Base-by-base conservation (phyloP, 2,329 filamentous ascomycete genomes). In the Aspergillus hiratsukae region DNA sequence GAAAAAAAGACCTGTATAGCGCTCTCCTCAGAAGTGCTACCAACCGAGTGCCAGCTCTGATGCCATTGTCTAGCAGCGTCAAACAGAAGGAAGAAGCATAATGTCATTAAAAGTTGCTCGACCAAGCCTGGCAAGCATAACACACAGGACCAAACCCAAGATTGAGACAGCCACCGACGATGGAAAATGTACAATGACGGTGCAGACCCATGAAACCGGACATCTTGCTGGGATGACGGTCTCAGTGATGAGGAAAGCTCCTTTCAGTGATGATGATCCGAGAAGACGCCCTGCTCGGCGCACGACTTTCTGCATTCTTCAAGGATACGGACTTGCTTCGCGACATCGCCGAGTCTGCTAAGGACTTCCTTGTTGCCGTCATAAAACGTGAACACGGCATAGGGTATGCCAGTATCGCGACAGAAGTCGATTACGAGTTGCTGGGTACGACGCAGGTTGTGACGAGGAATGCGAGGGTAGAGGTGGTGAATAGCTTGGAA, bases 401-500 rank as follows among this genome's bases (percentile, higher is more conserved):
- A 96, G 1, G 89, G 90, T 55, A 96, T 90, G 17, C 84, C 86
- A 0, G 90, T 90, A 27, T 95, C 91, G 49, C 84, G 78, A 66
- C 91, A 96, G 67, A 95, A 96, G 48, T 90, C 85, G 66, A 87
- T 81, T 9, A 96, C 89, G 37, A 94, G 78, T 64, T 82, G 85
- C 75, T 94, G 91, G 3, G 87, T 83, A 56, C 78, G 78, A 49
- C 91, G 86, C 52, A 96, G 81, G 71, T 96, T 96, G 72, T 96
- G 91, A 45, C 91, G 81, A 9, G 91, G 91, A 59, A 96, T 85
- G 10, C 91, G 83, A 1, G 91, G 91, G 69, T 87, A 96, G 23
- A 96, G 77, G 69, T 96, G 91, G 69, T 96, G 91, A 52, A 96
- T 87, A 7, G 87, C 90, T 73, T 96, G 91, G 73, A 96, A 96